These are phyloP conservation scores for Trichoderma semiorbis DNA, from an alignment of 2,329 filamentous ascomycete genomes.

Conservation along the genomic window DNA sequence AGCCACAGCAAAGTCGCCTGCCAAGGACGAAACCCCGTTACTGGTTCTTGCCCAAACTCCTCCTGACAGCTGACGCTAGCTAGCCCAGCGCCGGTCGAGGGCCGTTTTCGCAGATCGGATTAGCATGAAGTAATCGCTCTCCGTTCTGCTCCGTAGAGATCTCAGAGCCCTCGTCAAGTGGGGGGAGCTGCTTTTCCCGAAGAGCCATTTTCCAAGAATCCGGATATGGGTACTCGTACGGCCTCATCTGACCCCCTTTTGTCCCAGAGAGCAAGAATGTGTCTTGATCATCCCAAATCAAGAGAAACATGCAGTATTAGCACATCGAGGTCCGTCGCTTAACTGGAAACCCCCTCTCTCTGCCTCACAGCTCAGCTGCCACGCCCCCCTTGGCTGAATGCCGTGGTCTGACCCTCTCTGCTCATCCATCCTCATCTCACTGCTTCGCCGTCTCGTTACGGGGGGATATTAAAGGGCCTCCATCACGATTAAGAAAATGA, in stretches of 20 bases:
- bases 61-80: neutral
- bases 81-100: neutral
- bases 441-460: neutral
- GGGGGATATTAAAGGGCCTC: neutral
- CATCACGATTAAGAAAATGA: slow-evolving; percentile 11
- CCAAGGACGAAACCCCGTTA: neutral
- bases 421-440: slow-evolving; percentile 1
- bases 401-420: neutral
- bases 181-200: slow-evolving; percentile 1
- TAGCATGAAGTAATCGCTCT: neutral
- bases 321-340: neutral
- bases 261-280: neutral
- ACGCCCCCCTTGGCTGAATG: neutral
- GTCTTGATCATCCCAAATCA: neutral
- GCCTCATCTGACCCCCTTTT: neutral
- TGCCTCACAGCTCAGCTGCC: neutral
- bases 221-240: neutral
- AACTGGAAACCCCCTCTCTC: neutral
- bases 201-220: neutral
- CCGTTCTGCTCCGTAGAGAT: neutral
- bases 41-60: neutral
- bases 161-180: neutral
- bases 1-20: neutral
- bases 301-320: neutral
- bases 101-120: neutral